Evolutionary conservation across 2,329 filamentous ascomycete species (phyloP).

Genomic region (Fusarium oligoseptatum): DNA sequence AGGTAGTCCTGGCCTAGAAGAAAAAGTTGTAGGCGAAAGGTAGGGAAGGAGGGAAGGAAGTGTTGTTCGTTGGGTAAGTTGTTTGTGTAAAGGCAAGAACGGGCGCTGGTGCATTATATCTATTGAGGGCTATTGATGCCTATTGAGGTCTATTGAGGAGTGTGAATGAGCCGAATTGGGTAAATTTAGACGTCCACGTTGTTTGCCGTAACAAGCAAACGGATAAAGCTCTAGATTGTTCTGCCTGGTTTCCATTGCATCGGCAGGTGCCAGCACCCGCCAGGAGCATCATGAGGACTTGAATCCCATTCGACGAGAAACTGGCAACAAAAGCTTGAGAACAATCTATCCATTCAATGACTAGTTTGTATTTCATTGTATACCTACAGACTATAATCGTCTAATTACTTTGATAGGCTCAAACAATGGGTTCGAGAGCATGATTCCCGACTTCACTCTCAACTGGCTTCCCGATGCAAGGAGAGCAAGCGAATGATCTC

Average conservation of each 20-base stretch:
- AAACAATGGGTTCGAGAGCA: not conserved
- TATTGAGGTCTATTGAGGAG: not conserved
- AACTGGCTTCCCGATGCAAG: not conserved
- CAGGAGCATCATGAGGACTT: not conserved
- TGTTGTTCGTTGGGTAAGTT: not conserved
- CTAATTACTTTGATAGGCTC: not conserved
- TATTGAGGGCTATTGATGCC: not conserved
- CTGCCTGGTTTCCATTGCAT: not conserved
- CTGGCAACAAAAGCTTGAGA: not conserved
- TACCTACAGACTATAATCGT: not conserved
- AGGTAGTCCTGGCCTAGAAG: not conserved
- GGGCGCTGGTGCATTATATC: not conserved
- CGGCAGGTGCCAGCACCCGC: not conserved
- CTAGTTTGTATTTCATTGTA: not conserved
- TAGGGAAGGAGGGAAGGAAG: not conserved
- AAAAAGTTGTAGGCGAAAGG: not conserved
- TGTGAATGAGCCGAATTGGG: not conserved
- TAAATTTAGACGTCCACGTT: not conserved
- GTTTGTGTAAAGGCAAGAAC: not conserved
- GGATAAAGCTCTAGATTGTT: not conserved
- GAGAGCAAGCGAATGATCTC: not conserved
- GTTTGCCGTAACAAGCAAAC: not conserved
- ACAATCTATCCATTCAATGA: not conserved
- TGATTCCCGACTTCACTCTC: not conserved
- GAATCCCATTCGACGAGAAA: not conserved